phyloP scores from a whole-genome alignment of 2,329 filamentous ascomycete species.

The Sclerotinia trifoliorum region DNA sequence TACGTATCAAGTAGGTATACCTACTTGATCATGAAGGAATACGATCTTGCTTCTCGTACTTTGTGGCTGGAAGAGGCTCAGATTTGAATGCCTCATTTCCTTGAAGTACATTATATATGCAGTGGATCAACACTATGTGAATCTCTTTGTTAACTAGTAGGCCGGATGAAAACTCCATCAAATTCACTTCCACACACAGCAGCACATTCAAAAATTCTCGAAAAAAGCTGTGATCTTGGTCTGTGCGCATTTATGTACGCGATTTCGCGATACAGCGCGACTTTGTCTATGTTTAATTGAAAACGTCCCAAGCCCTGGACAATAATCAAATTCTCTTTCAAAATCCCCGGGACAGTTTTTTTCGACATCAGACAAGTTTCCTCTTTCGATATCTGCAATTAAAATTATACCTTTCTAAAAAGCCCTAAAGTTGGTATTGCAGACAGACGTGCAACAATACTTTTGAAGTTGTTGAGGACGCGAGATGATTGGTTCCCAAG shows the following conservation, averaged over 20 bases:
- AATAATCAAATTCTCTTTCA: neutral
- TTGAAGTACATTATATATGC: neutral
- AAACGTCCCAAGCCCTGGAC: neutral
- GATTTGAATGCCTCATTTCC: too few species aligned
- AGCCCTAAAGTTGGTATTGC: neutral
- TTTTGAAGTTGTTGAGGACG: neutral
- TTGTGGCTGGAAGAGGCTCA: neutral
- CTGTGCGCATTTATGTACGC: neutral
- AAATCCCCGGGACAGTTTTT: neutral
- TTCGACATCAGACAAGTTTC: neutral
- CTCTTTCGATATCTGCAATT: neutral
- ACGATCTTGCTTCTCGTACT: neutral
- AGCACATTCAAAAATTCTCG: neutral
- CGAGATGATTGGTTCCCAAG: conserved; percentile 1
- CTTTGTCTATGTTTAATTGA: neutral
- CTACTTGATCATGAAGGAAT: too few species aligned
- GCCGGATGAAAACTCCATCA: neutral
- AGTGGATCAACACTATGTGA: too few species aligned
- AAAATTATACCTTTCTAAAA: neutral
- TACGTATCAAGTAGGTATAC: too few species aligned
- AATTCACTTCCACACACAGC: neutral
- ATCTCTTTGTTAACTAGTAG: too few species aligned
- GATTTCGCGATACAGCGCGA: neutral
- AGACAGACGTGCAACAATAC: conserved; percentile 10
- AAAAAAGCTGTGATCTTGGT: neutral